phyloP scores from a whole-genome alignment of 495 filamentous ascomycete species.

The Daldinia grandis region DNA sequence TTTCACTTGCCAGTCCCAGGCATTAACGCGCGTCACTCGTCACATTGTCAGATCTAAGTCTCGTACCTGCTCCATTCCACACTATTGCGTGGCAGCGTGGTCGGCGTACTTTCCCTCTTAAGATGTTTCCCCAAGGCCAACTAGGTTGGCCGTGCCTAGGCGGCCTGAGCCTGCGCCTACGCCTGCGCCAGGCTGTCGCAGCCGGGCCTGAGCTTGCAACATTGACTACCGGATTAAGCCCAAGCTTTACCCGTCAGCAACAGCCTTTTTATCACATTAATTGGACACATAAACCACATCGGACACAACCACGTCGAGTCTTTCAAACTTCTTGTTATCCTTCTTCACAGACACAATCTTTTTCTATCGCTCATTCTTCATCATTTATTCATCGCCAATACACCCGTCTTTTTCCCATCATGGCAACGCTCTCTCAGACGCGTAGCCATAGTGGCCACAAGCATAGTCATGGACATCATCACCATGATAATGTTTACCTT shows the following conservation, averaged over 20 bases:
- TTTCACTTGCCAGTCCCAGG: background rate
- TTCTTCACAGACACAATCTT: constrained; percentile 6
- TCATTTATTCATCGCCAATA: constrained; percentile 22
- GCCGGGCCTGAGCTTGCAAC: constrained; percentile 35
- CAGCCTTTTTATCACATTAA: constrained; percentile 33
- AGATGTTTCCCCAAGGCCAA: constrained; percentile 40
- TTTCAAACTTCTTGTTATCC: constrained; percentile 45
- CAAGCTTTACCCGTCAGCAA: constrained; percentile 27
- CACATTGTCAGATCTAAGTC: background rate
- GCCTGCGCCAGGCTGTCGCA: constrained; percentile 41
- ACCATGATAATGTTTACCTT: constrained; percentile 88
- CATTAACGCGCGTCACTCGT: constrained; percentile 6
- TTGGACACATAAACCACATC: constrained; percentile 50
- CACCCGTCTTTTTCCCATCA: constrained; percentile 35
- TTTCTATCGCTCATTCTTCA: constrained; percentile 21
- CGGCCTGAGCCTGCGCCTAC: constrained; percentile 42
- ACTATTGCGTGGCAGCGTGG: no score
- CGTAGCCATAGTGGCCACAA: constrained; percentile 60
- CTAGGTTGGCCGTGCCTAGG: constrained; percentile 40
- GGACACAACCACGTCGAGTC: constrained; percentile 42
- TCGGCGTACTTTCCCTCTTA: background rate
- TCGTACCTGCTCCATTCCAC: background rate
- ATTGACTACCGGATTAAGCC: constrained; percentile 8
- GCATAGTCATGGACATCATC: constrained; percentile 73
- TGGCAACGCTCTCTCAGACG: constrained; percentile 46